Evolutionary conservation across 2,329 filamentous ascomycete species (phyloP), one percentile per base, ranked within the genome.

Genomic region (Fusarium avenaceum): DNA sequence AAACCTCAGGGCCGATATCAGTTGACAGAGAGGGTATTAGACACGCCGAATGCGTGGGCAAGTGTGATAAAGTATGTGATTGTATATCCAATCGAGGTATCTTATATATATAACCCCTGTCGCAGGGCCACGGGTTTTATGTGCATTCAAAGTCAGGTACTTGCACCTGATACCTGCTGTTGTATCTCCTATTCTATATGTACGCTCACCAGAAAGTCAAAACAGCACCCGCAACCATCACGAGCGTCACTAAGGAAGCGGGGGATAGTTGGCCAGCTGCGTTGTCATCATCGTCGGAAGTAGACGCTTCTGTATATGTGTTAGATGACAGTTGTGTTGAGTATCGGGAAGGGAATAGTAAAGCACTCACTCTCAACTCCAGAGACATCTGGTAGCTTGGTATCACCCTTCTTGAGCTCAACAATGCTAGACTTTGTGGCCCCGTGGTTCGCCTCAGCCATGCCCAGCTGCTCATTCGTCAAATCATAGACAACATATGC

Each of bases 401-500:
- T 78, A 46, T 76, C 76, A 47, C 71, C 70, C 14, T 73, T 75
- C 24, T 74, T 74, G 62, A 88, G 80, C 71, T 84, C 82, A 39
- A 86, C 72, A 20, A 88, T 71, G 59, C 81, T 80, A 46, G 77
- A 80, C 22, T 76, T 72, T 30, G 79, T 81, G 62, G 78, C 77
- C 72, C 85, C 83, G 53, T 85, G 73, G 66, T 85, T 86, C 48
- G 86, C 80, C 77, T 85, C 85, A 14, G 85, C 85, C 6, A 88
- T 72, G 58, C 78, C 84, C 54, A 88, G 78, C 76, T 85, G 77
- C 69, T 83, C 72, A 75, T 85, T 82, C 54, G 77, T 78, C 42
- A 87, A 74, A 69, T 88, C 85, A 73, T 86, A 87, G 54, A 87
- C 85, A 50, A 86, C 83, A 72, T 88, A 88, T 22, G 84, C 85